These are phyloP conservation scores for Linnemannia schmuckeri DNA, from an alignment of 192 early-diverging fungal species.

Conservation along the genomic window DNA sequence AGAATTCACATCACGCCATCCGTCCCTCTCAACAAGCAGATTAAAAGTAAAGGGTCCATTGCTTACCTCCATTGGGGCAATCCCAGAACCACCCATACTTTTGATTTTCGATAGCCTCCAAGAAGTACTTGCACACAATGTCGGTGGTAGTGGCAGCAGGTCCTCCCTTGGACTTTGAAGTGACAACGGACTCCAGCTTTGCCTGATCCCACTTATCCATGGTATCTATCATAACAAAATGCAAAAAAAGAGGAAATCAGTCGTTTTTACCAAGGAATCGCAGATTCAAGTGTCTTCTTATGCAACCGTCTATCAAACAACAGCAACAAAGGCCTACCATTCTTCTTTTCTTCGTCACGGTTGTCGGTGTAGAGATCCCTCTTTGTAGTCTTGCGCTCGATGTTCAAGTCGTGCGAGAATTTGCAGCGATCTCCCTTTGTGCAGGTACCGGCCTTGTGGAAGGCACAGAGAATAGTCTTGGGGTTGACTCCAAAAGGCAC, in stretches of 20 bases:
- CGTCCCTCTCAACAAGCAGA: not conserved
- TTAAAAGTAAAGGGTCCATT: not conserved
- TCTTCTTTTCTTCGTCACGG: slow-evolving; percentile 73
- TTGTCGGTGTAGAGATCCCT: slow-evolving; percentile 94
- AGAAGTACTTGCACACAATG: slow-evolving; percentile 98
- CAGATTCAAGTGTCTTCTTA: not conserved
- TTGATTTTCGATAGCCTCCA: slow-evolving; percentile 94
- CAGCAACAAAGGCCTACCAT: slow-evolving; percentile 14
- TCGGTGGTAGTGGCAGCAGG: slow-evolving; percentile 87
- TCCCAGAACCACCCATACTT: slow-evolving; percentile 99
- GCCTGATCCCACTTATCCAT: slow-evolving; percentile 98
- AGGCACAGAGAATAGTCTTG: slow-evolving; percentile 93
- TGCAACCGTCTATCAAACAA: not conserved
- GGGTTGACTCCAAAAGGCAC: slow-evolving; percentile 99
- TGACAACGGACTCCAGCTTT: slow-evolving; percentile 91
- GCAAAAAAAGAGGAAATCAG: not conserved
- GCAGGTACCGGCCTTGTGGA: slow-evolving; percentile 94
- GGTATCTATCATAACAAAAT: slow-evolving; percentile 69
- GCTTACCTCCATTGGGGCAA: slow-evolving; percentile 93
- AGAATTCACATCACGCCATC: no score
- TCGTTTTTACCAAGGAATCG: not conserved
- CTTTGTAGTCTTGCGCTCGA: slow-evolving; percentile 93
- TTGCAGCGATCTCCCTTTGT: slow-evolving; percentile 94
- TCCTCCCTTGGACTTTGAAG: slow-evolving; percentile 77
- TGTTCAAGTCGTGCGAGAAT: slow-evolving; percentile 95